Percentiles rank a stretch among this genome's conserved stretches.
Conservation (phyloP, 305 asterid genomes). For the Fraxinus latifolia region DNA sequence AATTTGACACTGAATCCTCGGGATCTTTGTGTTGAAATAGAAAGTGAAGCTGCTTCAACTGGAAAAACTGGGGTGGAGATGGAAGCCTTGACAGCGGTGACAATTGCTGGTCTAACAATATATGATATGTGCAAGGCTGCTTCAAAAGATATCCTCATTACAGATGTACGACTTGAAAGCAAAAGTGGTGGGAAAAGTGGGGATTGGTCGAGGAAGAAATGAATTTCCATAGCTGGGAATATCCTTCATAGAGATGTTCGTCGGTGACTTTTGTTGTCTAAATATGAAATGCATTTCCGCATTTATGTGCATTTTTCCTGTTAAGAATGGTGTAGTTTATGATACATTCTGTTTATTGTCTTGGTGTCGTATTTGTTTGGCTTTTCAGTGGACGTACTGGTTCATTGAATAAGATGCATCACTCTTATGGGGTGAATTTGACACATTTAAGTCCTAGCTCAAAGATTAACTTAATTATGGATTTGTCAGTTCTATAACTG, state of each 20-base stretch:
- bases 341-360: background rate
- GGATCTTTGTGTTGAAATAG: slow-evolving; percentile 57
- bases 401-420: background rate
- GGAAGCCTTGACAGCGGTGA: slow-evolving; percentile 84
- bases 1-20: slow-evolving; percentile 48
- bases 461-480: background rate
- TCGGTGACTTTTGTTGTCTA: background rate
- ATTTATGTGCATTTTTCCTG: background rate
- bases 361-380: background rate
- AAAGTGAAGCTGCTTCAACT: slow-evolving; percentile 51
- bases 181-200: slow-evolving; percentile 88
- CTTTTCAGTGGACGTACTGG: background rate
- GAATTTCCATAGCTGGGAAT: background rate
- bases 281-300: background rate
- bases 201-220: slow-evolving; percentile 67
- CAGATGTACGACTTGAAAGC: slow-evolving; percentile 57
- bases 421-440: background rate
- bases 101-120: slow-evolving; percentile 74
- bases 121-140: slow-evolving; percentile 95
- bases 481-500: background rate
- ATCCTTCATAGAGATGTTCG: background rate
- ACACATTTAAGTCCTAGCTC: background rate
- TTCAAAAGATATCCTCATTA: slow-evolving; percentile 62
- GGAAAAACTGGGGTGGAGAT: slow-evolving; percentile 88
- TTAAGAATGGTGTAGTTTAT: background rate